Evolutionary conservation across 2,329 filamentous ascomycete species (phyloP).

Genomic region (Pseudogymnoascus sp.): DNA sequence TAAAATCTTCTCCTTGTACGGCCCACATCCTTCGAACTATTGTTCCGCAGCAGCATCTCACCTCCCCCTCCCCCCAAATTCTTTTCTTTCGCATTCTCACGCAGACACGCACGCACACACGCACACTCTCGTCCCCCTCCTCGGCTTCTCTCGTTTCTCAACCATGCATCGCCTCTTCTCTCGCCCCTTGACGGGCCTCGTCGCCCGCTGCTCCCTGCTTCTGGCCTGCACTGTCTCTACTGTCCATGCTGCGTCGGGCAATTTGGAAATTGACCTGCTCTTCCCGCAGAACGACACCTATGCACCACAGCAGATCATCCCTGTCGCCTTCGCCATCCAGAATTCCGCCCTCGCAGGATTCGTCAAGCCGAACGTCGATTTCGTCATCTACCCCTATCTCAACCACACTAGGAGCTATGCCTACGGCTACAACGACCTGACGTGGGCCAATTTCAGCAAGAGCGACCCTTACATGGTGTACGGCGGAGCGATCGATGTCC

Average conservation of each 20-base stretch:
- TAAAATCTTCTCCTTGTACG: too few species aligned
- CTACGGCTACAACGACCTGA: background rate
- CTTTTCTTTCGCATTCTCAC: too few species aligned
- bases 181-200: too few species aligned
- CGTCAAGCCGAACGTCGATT: slow-evolving; percentile 7
- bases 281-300: slow-evolving; percentile 25
- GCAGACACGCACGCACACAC: too few species aligned
- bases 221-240: background rate
- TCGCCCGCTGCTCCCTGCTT: background rate
- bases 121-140: too few species aligned
- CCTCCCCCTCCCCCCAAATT: too few species aligned
- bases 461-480: background rate
- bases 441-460: background rate
- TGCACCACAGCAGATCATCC: slow-evolving; percentile 17
- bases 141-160: too few species aligned
- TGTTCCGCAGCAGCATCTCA: too few species aligned
- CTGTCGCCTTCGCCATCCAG: slow-evolving; percentile 23
- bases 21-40: too few species aligned
- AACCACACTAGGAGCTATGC: background rate
- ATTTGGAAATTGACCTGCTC: slow-evolving; percentile 20
- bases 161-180: too few species aligned
- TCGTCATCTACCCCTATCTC: background rate
- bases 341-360: slow-evolving; percentile 14
- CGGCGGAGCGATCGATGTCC: background rate
- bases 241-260: slow-evolving; percentile 6